Base-by-base conservation (phyloP, 306 rosid genomes). In the Castanea mollissima region DNA sequence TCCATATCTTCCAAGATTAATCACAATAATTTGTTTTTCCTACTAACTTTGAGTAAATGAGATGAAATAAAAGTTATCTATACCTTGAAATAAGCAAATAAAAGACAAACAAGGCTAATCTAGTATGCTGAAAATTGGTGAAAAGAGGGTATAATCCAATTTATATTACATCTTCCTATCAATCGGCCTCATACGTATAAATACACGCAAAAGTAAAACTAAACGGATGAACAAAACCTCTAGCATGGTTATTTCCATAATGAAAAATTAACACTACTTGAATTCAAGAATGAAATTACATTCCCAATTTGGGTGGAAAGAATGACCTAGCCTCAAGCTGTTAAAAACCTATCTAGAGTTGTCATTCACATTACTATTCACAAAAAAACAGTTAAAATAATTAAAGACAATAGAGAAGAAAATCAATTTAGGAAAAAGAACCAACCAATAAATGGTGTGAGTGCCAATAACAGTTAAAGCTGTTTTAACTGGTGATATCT, bases 381-480 rank as follows among this genome's bases (percentile, higher is more conserved):
- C 27, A 82, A 46, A 77, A 63, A 69, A 63, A 60, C 5, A 55
- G 1, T 23, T 12, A 71, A 60, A 35, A 75, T 52, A 74, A 29
- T 25, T n/a, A 20, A 76, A 80, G 74, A 67, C 7, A 69, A 57
- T 18, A 18, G 27, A 23, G 16, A 57, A 59, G 59, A 72, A 80
- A 69, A 68, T 69, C 68, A 77, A 32, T 34, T 51, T 57, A 29
- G 67, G 58, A 49, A 82, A 77, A 2, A 63, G 15, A 13, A 63
- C n/a, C n/a, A 14, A 23, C 34, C 18, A 63, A 63, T 29, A 58
- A 65, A 46, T 51, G 55, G 32, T 81, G 90, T 85, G 80, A 85
- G 85, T 78, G 73, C 73, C 69, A 65, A 83, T 79, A 79, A 74
- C 20, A 38, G 79, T 69, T 57, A 84, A 63, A 68, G 81, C 76